A percentile compares a stretch with the other conserved stretches of the same genome.
Evolutionary conservation across 2,329 filamentous ascomycete genomes (phyloP).

Genomic region (Canariomyces notabilis): DNA sequence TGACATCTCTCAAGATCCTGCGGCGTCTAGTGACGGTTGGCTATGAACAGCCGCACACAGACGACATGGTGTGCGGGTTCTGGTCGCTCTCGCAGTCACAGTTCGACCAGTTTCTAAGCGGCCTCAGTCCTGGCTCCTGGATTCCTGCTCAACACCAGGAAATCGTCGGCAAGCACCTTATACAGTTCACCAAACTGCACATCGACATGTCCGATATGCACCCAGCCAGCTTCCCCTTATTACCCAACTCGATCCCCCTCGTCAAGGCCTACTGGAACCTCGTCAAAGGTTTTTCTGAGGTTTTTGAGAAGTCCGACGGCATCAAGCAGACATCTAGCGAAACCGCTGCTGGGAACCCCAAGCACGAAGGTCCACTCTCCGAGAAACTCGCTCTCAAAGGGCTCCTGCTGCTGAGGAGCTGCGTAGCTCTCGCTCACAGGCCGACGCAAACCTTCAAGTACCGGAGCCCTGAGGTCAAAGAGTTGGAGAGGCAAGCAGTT

Average conservation of each 20-base stretch:
- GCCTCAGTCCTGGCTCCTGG: slow-evolving; percentile 53
- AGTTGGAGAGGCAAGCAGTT: slow-evolving; percentile 68
- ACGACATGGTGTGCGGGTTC: slow-evolving; percentile 68
- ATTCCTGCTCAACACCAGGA: slow-evolving; percentile 51
- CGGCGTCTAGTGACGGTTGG: slow-evolving; percentile 74
- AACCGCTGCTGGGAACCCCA: slow-evolving; percentile 40
- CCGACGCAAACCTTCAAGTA: slow-evolving; percentile 81
- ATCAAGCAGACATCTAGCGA: slow-evolving; percentile 43
- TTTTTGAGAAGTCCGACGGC: slow-evolving; percentile 59
- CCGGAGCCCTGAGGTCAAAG: slow-evolving; percentile 65
- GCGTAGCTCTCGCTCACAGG: slow-evolving; percentile 78
- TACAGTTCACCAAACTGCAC: slow-evolving; percentile 90
- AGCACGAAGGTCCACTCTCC: slow-evolving; percentile 57
- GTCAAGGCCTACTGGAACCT: slow-evolving; percentile 82
- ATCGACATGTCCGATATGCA: slow-evolving; percentile 77
- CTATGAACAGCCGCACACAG: slow-evolving; percentile 78
- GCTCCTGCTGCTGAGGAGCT: slow-evolving; percentile 74
- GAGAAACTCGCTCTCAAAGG: slow-evolving; percentile 82
- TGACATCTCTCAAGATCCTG: slow-evolving; percentile 73
- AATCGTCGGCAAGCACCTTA: slow-evolving; percentile 74
- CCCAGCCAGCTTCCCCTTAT: slow-evolving; percentile 73
- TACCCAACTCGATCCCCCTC: slow-evolving; percentile 74
- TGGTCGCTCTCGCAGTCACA: slow-evolving; percentile 76
- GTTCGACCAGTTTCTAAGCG: slow-evolving; percentile 68
- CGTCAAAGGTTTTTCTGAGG: slow-evolving; percentile 69